A percentile compares a stretch with the other conserved stretches of the same genome.
Evolutionary conservation across 2,329 filamentous ascomycete genomes (phyloP).

Genomic region (Metarhizium album): DNA sequence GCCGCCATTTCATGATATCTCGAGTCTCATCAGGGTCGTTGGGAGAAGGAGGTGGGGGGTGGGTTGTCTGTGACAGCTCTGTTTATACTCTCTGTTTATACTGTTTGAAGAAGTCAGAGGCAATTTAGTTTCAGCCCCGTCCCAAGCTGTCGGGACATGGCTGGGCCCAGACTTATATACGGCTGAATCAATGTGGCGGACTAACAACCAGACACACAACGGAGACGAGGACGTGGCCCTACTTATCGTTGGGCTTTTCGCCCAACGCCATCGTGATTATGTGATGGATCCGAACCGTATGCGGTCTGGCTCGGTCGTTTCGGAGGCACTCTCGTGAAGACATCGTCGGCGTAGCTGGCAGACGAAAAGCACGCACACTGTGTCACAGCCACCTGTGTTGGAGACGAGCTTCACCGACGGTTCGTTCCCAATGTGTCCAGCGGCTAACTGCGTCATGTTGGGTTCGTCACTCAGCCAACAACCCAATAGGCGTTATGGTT

Average conservation of each 20-base stretch:
- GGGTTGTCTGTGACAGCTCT: neutral
- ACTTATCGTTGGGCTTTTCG: constrained; percentile 2
- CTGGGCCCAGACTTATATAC: constrained; percentile 1
- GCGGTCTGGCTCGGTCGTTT: neutral
- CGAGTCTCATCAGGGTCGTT: neutral
- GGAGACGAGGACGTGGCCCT: constrained; percentile 3
- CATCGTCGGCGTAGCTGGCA: constrained; percentile 1
- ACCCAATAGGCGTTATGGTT: constrained; percentile 7
- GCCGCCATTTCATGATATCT: constrained; percentile 3
- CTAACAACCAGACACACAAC: neutral
- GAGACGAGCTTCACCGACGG: constrained; percentile 12
- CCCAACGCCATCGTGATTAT: constrained; percentile 4
- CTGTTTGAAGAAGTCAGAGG: neutral
- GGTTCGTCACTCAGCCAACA: constrained; percentile 10
- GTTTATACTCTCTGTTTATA: too few relatives aligned
- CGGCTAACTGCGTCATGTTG: constrained; percentile 11
- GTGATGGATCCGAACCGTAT: neutral
- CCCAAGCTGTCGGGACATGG: neutral
- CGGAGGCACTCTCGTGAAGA: constrained; percentile 3
- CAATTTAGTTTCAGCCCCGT: constrained; percentile 1
- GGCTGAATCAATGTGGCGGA: neutral
- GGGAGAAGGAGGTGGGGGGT: too few relatives aligned
- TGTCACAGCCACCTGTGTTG: constrained; percentile 4
- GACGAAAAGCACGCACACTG: neutral
- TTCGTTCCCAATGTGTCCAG: constrained; percentile 10